A percentile compares a stretch with the other conserved stretches of the same genome.
phyloP scores from a whole-genome alignment of 2,329 filamentous ascomycete species.

The Escovopsis sp. region DNA sequence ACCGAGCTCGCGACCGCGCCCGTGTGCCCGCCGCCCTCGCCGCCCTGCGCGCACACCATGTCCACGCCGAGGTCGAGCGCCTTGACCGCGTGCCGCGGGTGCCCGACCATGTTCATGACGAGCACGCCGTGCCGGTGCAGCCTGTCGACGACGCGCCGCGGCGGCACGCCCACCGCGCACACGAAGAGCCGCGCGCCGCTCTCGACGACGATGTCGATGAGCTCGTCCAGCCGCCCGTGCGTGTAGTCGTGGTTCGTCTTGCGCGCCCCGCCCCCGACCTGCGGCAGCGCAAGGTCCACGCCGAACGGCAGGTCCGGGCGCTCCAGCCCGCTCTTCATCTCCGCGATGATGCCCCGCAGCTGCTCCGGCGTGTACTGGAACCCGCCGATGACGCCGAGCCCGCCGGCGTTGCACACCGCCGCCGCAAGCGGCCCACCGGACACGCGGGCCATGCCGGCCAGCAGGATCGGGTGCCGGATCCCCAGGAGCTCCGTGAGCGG shows the following conservation, averaged over 20 bases:
- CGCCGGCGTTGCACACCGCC: conserved; percentile 78
- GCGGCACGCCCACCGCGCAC: conserved; percentile 75
- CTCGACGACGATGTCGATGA: conserved; percentile 74
- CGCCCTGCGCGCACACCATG: conserved; percentile 82
- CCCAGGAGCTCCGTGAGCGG: conserved; percentile 65
- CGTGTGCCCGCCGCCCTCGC: conserved; percentile 87
- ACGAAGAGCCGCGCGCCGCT: conserved; percentile 80
- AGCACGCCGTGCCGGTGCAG: conserved; percentile 69
- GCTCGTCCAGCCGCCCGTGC: conserved; percentile 69
- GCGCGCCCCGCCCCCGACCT: conserved; percentile 69
- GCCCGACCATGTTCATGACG: conserved; percentile 96
- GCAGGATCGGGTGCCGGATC: conserved; percentile 78
- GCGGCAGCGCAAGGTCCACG: conserved; percentile 79
- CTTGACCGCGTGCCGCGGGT: conserved; percentile 81
- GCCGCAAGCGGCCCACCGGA: conserved; percentile 67
- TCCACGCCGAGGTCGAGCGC: conserved; percentile 77
- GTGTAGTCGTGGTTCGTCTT: conserved; percentile 97
- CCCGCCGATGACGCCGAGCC: conserved; percentile 61
- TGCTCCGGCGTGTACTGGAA: conserved; percentile 60
- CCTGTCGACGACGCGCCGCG: conserved; percentile 53
- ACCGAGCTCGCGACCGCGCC: conserved; percentile 78
- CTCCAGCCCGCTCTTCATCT: conserved; percentile 63
- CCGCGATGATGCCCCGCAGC: conserved; percentile 66
- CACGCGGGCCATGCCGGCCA: conserved; percentile 86
- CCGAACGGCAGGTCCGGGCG: conserved; percentile 67